phyloP scores from a whole-genome alignment of 2,329 filamentous ascomycete species.

The Blastomyces parvus region DNA sequence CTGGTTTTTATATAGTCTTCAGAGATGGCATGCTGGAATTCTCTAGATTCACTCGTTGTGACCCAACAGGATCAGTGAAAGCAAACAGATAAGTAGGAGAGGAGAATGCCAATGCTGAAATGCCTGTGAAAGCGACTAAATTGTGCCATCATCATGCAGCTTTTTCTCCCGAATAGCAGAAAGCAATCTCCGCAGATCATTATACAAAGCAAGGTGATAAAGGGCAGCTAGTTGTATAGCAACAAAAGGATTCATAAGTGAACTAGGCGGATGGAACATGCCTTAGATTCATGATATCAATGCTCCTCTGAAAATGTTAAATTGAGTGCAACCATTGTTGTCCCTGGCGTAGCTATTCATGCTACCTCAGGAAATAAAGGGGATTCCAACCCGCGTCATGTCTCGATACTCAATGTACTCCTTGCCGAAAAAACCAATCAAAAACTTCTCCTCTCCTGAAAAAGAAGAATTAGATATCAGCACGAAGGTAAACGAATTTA shows the following conservation, averaged over 20 bases:
- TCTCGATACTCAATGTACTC: slow-evolving; percentile 68
- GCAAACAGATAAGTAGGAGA: neutral
- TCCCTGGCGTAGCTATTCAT: neutral
- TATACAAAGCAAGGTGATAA: neutral
- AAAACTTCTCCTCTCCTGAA: slow-evolving; percentile 63
- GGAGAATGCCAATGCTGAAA: neutral
- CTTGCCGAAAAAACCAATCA: slow-evolving; percentile 73
- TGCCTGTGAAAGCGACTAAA: neutral
- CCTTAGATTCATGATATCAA: neutral
- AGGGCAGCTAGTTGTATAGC: neutral
- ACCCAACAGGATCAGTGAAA: neutral
- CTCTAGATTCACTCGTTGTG: neutral
- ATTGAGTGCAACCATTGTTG: neutral
- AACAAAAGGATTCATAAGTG: neutral
- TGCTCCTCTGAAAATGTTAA: neutral
- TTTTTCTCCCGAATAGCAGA: neutral
- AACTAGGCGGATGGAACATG: neutral
- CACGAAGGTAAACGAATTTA: slow-evolving; percentile 5
- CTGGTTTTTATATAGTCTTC: neutral
- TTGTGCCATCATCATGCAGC: neutral
- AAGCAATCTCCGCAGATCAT: neutral
- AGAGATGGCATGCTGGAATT: neutral
- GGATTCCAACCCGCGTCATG: slow-evolving; percentile 67
- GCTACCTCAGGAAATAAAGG: slow-evolving; percentile 50
- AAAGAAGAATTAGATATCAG: slow-evolving; percentile 10